Conservation (phyloP, 2,329 filamentous ascomycete species). For the Phyllachora maydis region DNA sequence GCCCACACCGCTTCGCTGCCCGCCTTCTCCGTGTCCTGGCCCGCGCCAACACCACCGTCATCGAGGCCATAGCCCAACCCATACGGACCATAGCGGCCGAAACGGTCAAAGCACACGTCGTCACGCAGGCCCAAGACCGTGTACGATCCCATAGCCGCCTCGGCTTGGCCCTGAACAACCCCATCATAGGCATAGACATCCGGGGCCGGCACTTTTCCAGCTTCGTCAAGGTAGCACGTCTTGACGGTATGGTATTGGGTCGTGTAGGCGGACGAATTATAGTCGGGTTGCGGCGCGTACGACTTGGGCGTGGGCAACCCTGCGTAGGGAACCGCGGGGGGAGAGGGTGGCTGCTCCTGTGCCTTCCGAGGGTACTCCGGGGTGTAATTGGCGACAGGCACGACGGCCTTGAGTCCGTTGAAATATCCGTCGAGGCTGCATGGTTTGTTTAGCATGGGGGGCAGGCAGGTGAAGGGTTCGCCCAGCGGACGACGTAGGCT, state of each 20-base stretch:
- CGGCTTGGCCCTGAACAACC: slow-evolving; percentile 55
- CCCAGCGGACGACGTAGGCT: neutral
- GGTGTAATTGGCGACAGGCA: slow-evolving; percentile 38
- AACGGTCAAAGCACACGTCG: slow-evolving; percentile 75
- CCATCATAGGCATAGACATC: slow-evolving; percentile 49
- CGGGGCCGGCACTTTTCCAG: slow-evolving; percentile 33
- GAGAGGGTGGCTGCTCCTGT: slow-evolving; percentile 13
- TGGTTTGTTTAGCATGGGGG: slow-evolving; percentile 3
- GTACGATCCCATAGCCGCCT: slow-evolving; percentile 60
- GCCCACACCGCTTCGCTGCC: slow-evolving; percentile 41
- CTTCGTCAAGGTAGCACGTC: slow-evolving; percentile 41
- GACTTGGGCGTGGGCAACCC: slow-evolving; percentile 21
- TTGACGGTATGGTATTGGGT: slow-evolving; percentile 28
- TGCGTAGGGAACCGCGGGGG: slow-evolving; percentile 12
- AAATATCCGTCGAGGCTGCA: slow-evolving; percentile 62
- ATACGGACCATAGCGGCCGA: slow-evolving; percentile 67
- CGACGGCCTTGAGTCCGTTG: slow-evolving; percentile 52
- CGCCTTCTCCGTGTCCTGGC: slow-evolving; percentile 50
- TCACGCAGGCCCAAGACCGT: slow-evolving; percentile 51
- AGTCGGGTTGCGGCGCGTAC: slow-evolving; percentile 53
- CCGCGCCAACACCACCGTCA: slow-evolving; percentile 50
- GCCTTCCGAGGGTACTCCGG: slow-evolving; percentile 48
- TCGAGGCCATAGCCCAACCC: slow-evolving; percentile 62
- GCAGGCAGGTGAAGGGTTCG: neutral
- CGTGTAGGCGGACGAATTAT: slow-evolving; percentile 33